Conservation (phyloP, 306 rosid species). For the Hippophae tibetana region DNA sequence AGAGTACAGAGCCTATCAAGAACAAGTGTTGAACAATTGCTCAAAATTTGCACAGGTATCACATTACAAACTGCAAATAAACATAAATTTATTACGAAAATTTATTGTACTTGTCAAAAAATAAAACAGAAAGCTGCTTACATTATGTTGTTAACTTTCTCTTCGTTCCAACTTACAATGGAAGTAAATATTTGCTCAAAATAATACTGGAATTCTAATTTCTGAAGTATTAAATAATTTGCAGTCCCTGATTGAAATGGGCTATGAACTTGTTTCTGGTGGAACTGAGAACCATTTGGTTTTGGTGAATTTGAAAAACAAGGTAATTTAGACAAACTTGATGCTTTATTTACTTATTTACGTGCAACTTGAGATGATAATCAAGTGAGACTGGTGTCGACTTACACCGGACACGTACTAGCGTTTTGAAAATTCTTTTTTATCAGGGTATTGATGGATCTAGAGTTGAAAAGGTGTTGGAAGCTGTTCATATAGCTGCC, state of each 20-base stretch:
- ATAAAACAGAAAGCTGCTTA: too few species aligned
- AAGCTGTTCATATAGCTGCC: slow-evolving; percentile 86
- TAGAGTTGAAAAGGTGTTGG: slow-evolving; percentile 90
- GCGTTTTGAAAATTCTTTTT: background rate
- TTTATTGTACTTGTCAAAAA: background rate
- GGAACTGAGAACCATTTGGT: slow-evolving; percentile 96
- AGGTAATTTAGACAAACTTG: slow-evolving; percentile 32
- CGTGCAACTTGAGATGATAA: too few species aligned
- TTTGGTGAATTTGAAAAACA: slow-evolving; percentile 87
- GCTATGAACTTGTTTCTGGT: slow-evolving; percentile 92
- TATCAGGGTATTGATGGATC: slow-evolving; percentile 86
- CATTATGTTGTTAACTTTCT: background rate
- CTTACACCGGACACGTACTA: too few species aligned
- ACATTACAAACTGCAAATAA: background rate
- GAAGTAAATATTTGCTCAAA: background rate
- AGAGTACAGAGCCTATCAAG: slow-evolving; percentile 90
- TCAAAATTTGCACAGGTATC: slow-evolving; percentile 86
- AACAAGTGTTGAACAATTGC: slow-evolving; percentile 85
- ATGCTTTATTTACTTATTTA: background rate
- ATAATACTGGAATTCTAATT: slow-evolving; percentile 13
- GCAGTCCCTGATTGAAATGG: slow-evolving; percentile 59
- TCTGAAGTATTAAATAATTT: slow-evolving; percentile 19
- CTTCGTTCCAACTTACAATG: background rate
- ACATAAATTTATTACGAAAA: background rate
- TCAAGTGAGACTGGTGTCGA: too few species aligned